Evolutionary conservation across 805 yeast genomes (phyloP), one percentile per base, ranked within the genome.

Genomic region (Yarrowia sp.): DNA sequence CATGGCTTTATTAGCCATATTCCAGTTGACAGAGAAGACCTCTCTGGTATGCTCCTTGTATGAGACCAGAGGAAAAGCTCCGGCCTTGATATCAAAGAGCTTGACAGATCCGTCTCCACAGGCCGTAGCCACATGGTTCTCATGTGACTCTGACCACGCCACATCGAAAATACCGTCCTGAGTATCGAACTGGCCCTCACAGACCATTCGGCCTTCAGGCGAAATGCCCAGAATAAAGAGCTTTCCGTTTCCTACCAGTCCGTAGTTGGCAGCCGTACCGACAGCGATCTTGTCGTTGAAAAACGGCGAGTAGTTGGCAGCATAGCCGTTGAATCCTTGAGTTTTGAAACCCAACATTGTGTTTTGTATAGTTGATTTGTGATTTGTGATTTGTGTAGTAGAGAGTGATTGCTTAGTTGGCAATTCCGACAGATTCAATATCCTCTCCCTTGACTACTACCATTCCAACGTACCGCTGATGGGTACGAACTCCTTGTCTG

Each of bases 241-340:
- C 69, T 90, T 82, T 6, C 99, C 99, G 75, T 93, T 93, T 2
- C 99, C 99, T 3, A 92, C 97, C 4, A 93, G 78, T 1, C 98
- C 98, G 75, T 86, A 93, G 77, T 93, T 95, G 32, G 98, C 91
- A 0, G 97, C 87, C 0, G 96, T 81, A 0, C 96, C 96, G 36
- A 91, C 93, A 0, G 97, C 97, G 22, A 93, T 72, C 71, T 90
- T 89, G 77, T 89, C 90, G 75, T 93, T 98, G 70, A 85, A 89
- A 71, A 86, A 93, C 1, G 98, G 98, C 0, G 97, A 91, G 78
- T 93, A 95, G 71, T 87, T 88, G 14, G 92, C 88, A 0, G 88
- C 87, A 73, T 90, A 90, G 14, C 98, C 98, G 72, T 91, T 88
- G 75, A 84, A 91, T 0, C 97, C 96, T 15, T 79, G 76, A 31